Evolutionary conservation across 768 basidiomycete species (phyloP), one percentile per base, ranked within the genome.

Genomic region (Piloderma croceum): DNA sequence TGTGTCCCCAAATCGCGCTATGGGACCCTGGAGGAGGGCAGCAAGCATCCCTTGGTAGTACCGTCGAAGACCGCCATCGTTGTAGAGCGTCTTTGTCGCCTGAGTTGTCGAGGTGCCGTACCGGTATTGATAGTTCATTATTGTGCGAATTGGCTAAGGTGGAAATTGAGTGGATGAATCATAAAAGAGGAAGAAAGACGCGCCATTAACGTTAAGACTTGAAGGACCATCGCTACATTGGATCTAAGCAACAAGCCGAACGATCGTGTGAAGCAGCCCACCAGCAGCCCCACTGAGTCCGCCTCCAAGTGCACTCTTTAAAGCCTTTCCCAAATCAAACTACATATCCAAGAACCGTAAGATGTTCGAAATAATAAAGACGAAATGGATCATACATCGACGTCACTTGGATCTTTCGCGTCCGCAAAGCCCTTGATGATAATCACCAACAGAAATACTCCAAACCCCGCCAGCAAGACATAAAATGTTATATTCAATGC

Each of bases 81-180:
- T 62, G 57, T 84, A 84, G 13, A 93, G 77, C 3, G 76, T 88
- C 35, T 61, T 59, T 42, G 72, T 75, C 10, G 87, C 82, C 27
- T 72, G 62, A 0, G 77, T 78, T 5, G 79, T 79, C 2, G 79
- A 74, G 2, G 83, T 83, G n/a, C 92, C 92, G 56, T 79, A 92
- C 39, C 83, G 78, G 59, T 92, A 91, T 64, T 92, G 90, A 57
- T 88, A 96, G 69, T 97, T 98, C 94, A 98, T 97, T 41, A 92
- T 74, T 3, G 93, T 96, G n/a, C 90, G 77, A n/a, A 94, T 62
- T 5, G 90, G 91, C 84, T 84, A 39, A 10, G 31, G 34, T 25
- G 43, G 12, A 24, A 45, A 34, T 42, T 36, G 23, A 34, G 34
- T 2, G 31, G 17, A 37, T 18, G 17, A 11, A 25, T 21, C 21